Conservation (phyloP, 164 flowering plant genomes). For the Piper betle region DNA sequence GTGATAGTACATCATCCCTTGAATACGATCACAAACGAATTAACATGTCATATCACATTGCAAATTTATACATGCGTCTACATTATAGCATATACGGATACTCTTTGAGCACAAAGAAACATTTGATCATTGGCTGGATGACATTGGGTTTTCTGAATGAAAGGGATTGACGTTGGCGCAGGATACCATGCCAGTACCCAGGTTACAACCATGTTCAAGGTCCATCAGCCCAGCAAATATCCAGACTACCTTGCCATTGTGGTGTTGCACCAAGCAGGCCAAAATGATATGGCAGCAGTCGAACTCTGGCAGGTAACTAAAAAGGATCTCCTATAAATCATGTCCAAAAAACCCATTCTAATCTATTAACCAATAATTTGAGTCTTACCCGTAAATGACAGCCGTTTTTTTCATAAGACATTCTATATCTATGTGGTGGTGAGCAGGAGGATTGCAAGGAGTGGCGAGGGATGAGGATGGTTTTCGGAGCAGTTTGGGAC, state of each 20-base stretch:
- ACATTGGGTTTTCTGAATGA: too few relatives aligned
- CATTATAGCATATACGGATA: too few relatives aligned
- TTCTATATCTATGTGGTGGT: background rate
- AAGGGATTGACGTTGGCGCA: slow-evolving; percentile 3
- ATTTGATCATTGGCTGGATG: too few relatives aligned
- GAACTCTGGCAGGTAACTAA: slow-evolving; percentile 58
- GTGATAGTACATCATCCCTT: too few relatives aligned
- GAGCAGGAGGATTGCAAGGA: slow-evolving; percentile 49
- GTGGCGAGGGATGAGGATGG: slow-evolving; percentile 63
- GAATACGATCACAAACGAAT: too few relatives aligned
- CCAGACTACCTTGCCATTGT: slow-evolving; percentile 62
- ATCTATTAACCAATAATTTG: too few relatives aligned
- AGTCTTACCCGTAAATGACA: too few relatives aligned
- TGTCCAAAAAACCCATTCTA: too few relatives aligned
- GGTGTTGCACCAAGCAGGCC: slow-evolving; percentile 43
- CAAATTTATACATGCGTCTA: too few relatives aligned
- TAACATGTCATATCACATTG: too few relatives aligned
- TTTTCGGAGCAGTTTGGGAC: slow-evolving; percentile 49
- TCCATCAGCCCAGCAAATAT: slow-evolving; percentile 49
- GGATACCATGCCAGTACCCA: slow-evolving; percentile 46
- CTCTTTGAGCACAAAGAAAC: too few relatives aligned
- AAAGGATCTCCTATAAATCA: too few relatives aligned
- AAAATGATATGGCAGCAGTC: slow-evolving; percentile 37
- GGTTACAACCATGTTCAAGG: slow-evolving; percentile 42
- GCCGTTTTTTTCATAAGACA: background rate